Percentiles rank a stretch among this genome's conserved stretches.
Conservation (phyloP, 164 flowering plant genomes). For the Dillenia turbinata region DNA sequence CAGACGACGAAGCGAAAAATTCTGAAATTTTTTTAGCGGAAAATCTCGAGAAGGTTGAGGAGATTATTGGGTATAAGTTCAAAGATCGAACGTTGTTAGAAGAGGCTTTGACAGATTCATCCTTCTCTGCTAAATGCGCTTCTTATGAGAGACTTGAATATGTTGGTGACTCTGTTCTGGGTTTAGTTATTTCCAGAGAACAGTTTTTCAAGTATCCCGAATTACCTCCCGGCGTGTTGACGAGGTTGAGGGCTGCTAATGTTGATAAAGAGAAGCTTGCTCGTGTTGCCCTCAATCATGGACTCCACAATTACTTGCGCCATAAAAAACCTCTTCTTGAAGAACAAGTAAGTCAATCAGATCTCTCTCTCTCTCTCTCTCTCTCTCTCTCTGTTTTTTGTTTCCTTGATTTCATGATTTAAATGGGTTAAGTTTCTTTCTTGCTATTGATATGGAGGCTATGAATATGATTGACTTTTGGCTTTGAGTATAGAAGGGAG, state of each 20-base stretch:
- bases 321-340: constrained; percentile 29
- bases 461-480: not conserved
- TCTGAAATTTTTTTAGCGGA: too few relatives aligned
- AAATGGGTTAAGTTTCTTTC: too few relatives aligned
- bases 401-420: too few relatives aligned
- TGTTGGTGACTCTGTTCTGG: constrained; percentile 59
- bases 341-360: constrained; percentile 26
- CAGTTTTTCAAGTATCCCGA: constrained; percentile 38
- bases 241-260: constrained; percentile 50
- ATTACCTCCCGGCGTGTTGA: constrained; percentile 36
- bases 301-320: constrained; percentile 34
- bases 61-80: constrained; percentile 35
- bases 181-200: constrained; percentile 29
- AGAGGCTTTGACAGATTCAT: constrained; percentile 41
- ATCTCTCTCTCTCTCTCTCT: not conserved
- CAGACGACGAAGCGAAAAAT: too few relatives aligned
- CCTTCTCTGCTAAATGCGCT: constrained; percentile 5
- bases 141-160: constrained; percentile 54
- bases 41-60: constrained; percentile 33
- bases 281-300: constrained; percentile 48
- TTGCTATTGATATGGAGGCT: not conserved
- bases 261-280: constrained; percentile 71
- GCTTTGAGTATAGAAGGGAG: too few relatives aligned
- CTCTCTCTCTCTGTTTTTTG: too few relatives aligned
- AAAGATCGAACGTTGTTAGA: constrained; percentile 23